Percentiles rank a stretch among this genome's conserved stretches.
These are phyloP conservation scores for Hypoxylon sp. DNA, from an alignment of 2,329 filamentous ascomycete genomes.

Conservation along the genomic window DNA sequence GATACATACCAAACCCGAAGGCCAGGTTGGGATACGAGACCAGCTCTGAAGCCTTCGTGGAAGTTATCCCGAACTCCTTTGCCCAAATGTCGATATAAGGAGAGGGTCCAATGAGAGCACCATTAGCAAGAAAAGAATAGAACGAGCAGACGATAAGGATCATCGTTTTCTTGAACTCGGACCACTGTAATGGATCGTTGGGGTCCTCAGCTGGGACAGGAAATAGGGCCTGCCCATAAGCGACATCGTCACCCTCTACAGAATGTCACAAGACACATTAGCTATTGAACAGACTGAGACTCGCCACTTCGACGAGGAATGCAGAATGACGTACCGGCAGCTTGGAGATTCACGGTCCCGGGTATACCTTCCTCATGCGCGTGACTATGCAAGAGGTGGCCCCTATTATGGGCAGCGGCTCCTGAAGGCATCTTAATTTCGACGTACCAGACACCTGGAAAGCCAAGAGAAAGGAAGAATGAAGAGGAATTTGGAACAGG, in stretches of 20 bases:
- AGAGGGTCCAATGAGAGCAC: constrained; percentile 69
- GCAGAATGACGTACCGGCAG: constrained; percentile 43
- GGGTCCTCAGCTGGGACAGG: constrained; percentile 52
- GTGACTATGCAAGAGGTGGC: constrained; percentile 52
- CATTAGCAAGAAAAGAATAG: constrained; percentile 73
- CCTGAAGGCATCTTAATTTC: constrained; percentile 41
- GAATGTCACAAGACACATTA: constrained; percentile 8
- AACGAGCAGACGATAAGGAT: constrained; percentile 69
- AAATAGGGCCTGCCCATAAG: constrained; percentile 51
- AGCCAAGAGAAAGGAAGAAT: constrained; percentile 29
- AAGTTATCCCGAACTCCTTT: constrained; percentile 66
- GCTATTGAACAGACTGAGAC: neutral
- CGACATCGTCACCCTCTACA: constrained; percentile 52
- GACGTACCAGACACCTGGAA: constrained; percentile 6
- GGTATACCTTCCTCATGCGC: constrained; percentile 52
- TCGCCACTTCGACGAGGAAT: neutral
- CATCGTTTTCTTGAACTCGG: constrained; percentile 69
- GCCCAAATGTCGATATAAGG: constrained; percentile 71
- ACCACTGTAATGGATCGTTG: constrained; percentile 61
- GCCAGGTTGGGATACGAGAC: constrained; percentile 74
- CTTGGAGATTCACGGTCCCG: constrained; percentile 51
- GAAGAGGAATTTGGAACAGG: constrained; percentile 1
- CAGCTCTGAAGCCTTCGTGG: constrained; percentile 67
- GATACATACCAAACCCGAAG: constrained; percentile 66
- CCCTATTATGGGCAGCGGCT: constrained; percentile 21